Percentiles rank a stretch among this genome's conserved stretches.
Evolutionary conservation across 495 filamentous ascomycete genomes (phyloP).

Genomic region (Tuber microsphaerosporum): DNA sequence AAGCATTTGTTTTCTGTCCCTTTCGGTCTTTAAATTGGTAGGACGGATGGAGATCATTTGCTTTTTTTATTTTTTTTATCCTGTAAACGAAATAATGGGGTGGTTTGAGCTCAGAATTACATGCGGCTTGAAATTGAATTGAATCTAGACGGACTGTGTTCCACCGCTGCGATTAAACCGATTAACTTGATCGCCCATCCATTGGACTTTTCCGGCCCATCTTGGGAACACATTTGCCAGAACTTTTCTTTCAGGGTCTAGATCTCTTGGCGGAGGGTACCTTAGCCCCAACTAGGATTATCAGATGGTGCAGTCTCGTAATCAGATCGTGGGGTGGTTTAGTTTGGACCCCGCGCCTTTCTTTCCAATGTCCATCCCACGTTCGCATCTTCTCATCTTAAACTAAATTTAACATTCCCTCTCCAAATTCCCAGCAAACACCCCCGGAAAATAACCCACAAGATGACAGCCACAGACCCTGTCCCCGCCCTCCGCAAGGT

Average conservation of each 20-base stretch:
- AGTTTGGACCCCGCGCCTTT: constrained; percentile 15
- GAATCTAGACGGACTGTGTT: not conserved
- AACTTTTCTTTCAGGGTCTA: not conserved
- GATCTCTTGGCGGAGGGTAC: not conserved
- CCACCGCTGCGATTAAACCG: not conserved
- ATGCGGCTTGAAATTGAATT: not conserved
- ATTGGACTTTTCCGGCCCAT: not conserved
- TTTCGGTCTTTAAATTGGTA: constrained; percentile 3
- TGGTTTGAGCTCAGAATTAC: constrained; percentile 9
- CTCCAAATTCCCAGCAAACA: not conserved
- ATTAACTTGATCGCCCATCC: not conserved
- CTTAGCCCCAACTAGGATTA: constrained; percentile 11
- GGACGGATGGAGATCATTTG: not conserved
- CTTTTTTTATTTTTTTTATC: not conserved
- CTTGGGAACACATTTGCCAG: not conserved
- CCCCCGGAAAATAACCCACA: not conserved
- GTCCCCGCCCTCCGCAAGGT: constrained; percentile 57
- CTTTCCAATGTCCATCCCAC: not conserved
- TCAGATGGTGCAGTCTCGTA: constrained; percentile 7
- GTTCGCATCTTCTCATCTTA: not conserved
- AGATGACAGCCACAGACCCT: constrained; percentile 41
- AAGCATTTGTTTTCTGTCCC: constrained; percentile 8
- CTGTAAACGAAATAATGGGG: constrained; percentile 25
- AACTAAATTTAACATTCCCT: not conserved
- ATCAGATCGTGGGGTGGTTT: constrained; percentile 35